A percentile compares a stretch with the other conserved stretches of the same genome.
Evolutionary conservation across 2,329 filamentous ascomycete species (phyloP).

Genomic region (Pestalotiopsis sp.): DNA sequence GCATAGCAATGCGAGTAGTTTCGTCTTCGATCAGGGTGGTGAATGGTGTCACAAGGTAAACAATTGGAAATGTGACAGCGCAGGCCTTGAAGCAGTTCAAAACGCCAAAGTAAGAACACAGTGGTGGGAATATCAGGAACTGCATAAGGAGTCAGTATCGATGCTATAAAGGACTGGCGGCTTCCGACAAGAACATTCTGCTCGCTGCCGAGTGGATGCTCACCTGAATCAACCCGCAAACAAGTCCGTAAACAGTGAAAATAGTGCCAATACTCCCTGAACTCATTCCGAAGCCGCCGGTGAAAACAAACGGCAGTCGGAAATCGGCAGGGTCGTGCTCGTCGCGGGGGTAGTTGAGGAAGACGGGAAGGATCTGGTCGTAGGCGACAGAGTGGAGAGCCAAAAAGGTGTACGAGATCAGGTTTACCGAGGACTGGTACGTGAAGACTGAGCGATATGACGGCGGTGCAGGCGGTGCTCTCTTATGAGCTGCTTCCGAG

Average conservation of each 20-base stretch:
- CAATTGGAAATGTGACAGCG: slow-evolving; percentile 65
- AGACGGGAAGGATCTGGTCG: slow-evolving; percentile 86
- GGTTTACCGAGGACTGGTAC: slow-evolving; percentile 70
- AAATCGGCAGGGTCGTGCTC: slow-evolving; percentile 59
- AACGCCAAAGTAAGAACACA: slow-evolving; percentile 73
- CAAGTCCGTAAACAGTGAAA: slow-evolving; percentile 79
- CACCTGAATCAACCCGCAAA: slow-evolving; percentile 73
- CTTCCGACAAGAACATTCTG: background rate
- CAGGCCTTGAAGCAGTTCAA: slow-evolving; percentile 71
- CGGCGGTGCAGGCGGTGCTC: background rate
- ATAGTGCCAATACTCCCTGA: slow-evolving; percentile 79
- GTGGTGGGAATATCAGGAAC: slow-evolving; percentile 78
- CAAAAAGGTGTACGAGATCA: slow-evolving; percentile 77
- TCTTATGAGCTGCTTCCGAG: background rate
- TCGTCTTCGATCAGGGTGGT: slow-evolving; percentile 61
- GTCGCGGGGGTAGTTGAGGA: slow-evolving; percentile 72
- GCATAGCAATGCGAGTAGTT: slow-evolving; percentile 53
- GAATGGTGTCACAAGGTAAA: slow-evolving; percentile 83
- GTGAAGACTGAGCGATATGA: slow-evolving; percentile 58
- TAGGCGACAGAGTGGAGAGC: slow-evolving; percentile 81
- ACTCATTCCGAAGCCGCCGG: slow-evolving; percentile 74
- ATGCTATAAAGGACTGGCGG: background rate
- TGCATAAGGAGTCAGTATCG: background rate
- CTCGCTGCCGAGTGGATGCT: background rate
- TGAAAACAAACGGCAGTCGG: slow-evolving; percentile 76